phyloP scores from a whole-genome alignment of 495 filamentous ascomycete species.

The Podospora pseudopauciseta region DNA sequence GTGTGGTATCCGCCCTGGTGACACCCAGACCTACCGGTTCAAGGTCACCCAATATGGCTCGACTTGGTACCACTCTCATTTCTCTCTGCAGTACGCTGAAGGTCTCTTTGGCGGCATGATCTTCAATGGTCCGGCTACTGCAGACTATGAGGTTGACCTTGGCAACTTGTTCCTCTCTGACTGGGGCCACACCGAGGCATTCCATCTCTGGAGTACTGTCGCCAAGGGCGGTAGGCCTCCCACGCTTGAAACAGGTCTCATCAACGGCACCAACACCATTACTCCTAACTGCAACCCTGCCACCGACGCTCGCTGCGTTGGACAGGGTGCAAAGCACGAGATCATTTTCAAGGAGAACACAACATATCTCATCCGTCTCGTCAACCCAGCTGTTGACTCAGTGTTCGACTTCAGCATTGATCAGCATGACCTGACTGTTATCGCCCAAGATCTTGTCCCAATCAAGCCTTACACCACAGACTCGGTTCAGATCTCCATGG shows the following conservation, averaged over 20 bases:
- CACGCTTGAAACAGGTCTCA: constrained; percentile 29
- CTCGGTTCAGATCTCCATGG: constrained; percentile 54
- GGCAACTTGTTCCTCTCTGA: constrained; percentile 20
- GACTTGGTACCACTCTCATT: constrained; percentile 50
- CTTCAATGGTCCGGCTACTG: constrained; percentile 48
- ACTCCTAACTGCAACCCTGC: constrained; percentile 32
- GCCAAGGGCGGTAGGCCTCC: constrained; percentile 31
- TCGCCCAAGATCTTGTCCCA: constrained; percentile 49
- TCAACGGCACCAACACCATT: constrained; percentile 39
- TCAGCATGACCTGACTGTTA: constrained; percentile 49
- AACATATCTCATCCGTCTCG: constrained; percentile 50
- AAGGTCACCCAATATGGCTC: constrained; percentile 26
- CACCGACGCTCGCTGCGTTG: constrained; percentile 26
- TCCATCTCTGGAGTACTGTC: constrained; percentile 27
- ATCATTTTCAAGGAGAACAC: constrained; percentile 36
- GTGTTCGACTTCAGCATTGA: constrained; percentile 44
- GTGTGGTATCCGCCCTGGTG: constrained; percentile 30
- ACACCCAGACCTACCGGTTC: constrained; percentile 35
- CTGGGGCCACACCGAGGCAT: constrained; percentile 29
- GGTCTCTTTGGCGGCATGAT: constrained; percentile 45
- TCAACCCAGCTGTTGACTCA: constrained; percentile 48
- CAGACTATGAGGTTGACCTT: constrained; percentile 40
- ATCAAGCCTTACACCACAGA: constrained; percentile 48
- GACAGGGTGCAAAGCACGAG: constrained; percentile 33
- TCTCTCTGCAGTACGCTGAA: constrained; percentile 45